A percentile compares a stretch with the other conserved stretches of the same genome.
Evolutionary conservation across 495 filamentous ascomycete species (phyloP).

Genomic region (Pyrenula massariospora): DNA sequence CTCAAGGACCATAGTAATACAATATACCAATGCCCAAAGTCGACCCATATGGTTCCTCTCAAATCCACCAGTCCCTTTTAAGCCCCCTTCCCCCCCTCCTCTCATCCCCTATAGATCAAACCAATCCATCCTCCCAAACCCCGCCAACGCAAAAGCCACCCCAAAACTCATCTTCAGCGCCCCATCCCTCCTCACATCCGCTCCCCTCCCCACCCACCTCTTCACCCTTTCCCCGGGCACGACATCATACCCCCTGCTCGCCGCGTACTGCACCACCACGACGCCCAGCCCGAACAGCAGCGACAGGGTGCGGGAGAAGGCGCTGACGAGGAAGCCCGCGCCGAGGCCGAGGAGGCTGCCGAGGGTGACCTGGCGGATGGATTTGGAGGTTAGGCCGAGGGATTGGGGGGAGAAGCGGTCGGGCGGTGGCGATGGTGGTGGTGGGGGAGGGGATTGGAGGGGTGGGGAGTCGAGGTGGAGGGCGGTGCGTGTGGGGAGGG

Average conservation of each 20-base stretch:
- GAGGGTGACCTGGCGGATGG: constrained; percentile 54
- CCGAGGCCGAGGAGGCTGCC: constrained; percentile 61
- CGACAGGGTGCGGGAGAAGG: constrained; percentile 66
- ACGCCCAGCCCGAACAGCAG: constrained; percentile 60
- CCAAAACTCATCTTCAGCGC: constrained; percentile 76
- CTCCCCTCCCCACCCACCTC: constrained; percentile 41
- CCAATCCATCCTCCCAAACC: constrained; percentile 32
- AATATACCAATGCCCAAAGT: too few relatives aligned
- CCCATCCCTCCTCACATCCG: constrained; percentile 48
- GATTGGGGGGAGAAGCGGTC: not conserved
- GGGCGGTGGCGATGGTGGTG: not conserved
- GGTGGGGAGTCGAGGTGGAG: not conserved
- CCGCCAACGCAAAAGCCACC: constrained; percentile 63
- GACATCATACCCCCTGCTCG: constrained; percentile 62
- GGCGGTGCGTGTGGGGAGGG: constrained; percentile 13
- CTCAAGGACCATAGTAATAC: not conserved
- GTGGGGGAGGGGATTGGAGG: not conserved
- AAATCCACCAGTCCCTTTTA: not conserved
- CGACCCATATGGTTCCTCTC: too few relatives aligned
- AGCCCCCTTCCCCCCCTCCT: not conserved
- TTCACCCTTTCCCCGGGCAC: constrained; percentile 50
- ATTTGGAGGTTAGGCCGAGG: constrained; percentile 24
- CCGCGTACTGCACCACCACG: constrained; percentile 56
- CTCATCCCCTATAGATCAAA: not conserved
- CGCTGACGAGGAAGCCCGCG: constrained; percentile 55